Percentiles rank a stretch among this genome's conserved stretches.
Evolutionary conservation across 768 basidiomycete genomes (phyloP).

Genomic region (Tylopilus sp.): DNA sequence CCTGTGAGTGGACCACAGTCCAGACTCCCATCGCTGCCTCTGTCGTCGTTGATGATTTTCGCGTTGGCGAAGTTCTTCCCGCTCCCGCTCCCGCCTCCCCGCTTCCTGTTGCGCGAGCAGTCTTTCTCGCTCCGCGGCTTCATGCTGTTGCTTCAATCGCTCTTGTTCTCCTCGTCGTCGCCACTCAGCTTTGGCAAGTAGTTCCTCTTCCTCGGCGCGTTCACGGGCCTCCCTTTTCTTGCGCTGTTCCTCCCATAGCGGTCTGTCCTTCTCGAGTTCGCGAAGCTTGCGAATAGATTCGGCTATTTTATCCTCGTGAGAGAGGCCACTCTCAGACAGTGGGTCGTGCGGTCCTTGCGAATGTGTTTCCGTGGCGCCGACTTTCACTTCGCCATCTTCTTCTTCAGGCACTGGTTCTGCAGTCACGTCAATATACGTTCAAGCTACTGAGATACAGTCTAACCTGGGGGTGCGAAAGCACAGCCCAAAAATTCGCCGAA

Average conservation of each 20-base stretch:
- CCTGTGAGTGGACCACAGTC: conserved; percentile 59
- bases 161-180: conserved; percentile 33
- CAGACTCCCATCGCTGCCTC: conserved; percentile 52
- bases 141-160: conserved; percentile 20
- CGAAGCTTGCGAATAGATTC: conserved; percentile 67
- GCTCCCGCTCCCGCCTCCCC: conserved; percentile 31
- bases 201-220: conserved; percentile 40
- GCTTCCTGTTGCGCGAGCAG: conserved; percentile 24
- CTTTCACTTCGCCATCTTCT: conserved; percentile 10
- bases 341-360: neutral
- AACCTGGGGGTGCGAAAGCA: conserved; percentile 20
- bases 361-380: conserved; percentile 1
- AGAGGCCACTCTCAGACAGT: conserved; percentile 35
- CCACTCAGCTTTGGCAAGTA: conserved; percentile 33
- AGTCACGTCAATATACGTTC: conserved; percentile 3
- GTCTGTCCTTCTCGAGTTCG: conserved; percentile 61
- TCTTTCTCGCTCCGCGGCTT: conserved; percentile 25
- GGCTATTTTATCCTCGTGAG: conserved; percentile 44
- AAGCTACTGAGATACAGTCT: neutral
- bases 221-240: conserved; percentile 44
- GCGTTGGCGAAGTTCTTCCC: conserved; percentile 37
- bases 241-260: conserved; percentile 57
- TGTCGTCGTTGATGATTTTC: conserved; percentile 44
- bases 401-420: conserved; percentile 10
- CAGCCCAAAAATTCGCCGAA: conserved; percentile 39